Evolutionary conservation across 2,329 filamentous ascomycete genomes (phyloP).

Genomic region (Cladosporium sp.): DNA sequence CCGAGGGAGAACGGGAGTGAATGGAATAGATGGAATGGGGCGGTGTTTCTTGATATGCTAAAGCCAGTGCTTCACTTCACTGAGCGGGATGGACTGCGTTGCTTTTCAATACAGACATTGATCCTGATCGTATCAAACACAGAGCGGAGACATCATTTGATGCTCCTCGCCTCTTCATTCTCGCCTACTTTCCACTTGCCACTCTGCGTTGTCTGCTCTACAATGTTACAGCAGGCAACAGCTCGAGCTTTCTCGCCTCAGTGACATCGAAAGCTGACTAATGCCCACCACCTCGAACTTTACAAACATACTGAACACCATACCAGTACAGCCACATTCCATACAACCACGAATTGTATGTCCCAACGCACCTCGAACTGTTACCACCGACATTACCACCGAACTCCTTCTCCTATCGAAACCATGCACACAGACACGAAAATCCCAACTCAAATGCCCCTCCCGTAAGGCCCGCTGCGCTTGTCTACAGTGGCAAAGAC

Average conservation of each 20-base stretch:
- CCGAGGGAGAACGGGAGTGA: not conserved
- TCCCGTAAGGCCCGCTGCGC: not conserved
- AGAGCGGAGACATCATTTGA: not conserved
- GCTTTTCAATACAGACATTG: not conserved
- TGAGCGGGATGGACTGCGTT: not conserved
- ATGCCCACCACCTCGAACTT: not conserved
- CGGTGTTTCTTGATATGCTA: not conserved
- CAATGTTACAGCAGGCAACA: not conserved
- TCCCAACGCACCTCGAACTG: not conserved
- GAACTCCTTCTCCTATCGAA: not conserved
- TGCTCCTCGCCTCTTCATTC: not conserved
- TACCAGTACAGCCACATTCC: not conserved
- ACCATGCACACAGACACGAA: too few species aligned
- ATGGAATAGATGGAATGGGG: not conserved
- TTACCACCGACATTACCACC: not conserved
- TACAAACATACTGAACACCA: not conserved
- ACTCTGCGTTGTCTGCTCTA: not conserved
- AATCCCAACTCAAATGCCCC: not conserved
- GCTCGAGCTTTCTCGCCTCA: not conserved
- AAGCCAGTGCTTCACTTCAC: not conserved
- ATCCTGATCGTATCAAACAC: slow-evolving; percentile 11
- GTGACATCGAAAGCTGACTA: not conserved
- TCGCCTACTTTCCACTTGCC: not conserved
- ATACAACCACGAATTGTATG: not conserved
- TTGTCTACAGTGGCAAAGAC: too few species aligned